Evolutionary conservation across 306 rosid genomes (phyloP).

Genomic region (Gillenia trifoliata): DNA sequence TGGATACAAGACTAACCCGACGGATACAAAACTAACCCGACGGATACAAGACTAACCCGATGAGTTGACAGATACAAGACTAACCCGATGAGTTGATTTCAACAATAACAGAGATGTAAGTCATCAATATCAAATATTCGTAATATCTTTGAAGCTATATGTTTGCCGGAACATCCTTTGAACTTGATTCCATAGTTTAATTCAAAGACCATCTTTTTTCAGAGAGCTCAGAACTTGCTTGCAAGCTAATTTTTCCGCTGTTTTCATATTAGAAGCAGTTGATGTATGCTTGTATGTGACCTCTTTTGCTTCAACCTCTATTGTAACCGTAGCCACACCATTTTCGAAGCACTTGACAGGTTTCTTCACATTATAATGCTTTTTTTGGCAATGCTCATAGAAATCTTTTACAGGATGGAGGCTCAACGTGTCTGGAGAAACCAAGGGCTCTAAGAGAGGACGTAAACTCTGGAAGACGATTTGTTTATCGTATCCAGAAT

Average conservation of each 20-base stretch:
- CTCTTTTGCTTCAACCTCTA: slow-evolving; percentile 43
- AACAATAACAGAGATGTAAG: not conserved
- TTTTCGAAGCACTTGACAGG: not conserved
- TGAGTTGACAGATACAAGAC: too few relatives aligned
- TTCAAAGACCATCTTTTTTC: slow-evolving; percentile 13
- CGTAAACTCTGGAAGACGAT: slow-evolving; percentile 45
- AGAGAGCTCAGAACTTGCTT: slow-evolving; percentile 40
- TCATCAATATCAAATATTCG: not conserved
- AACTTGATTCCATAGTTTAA: not conserved
- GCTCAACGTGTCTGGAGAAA: slow-evolving; percentile 48
- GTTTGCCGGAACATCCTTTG: not conserved
- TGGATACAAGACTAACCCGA: too few relatives aligned
- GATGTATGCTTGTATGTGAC: slow-evolving; percentile 14
- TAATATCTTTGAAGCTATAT: not conserved
- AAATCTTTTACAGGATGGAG: slow-evolving; percentile 46
- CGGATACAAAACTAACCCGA: too few relatives aligned
- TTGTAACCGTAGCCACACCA: slow-evolving; percentile 18
- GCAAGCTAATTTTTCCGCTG: slow-evolving; percentile 37
- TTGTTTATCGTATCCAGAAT: slow-evolving; percentile 50
- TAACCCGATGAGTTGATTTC: too few relatives aligned
- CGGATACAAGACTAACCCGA: too few relatives aligned
- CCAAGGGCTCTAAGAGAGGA: slow-evolving; percentile 64
- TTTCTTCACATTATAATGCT: slow-evolving; percentile 16
- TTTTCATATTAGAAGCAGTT: slow-evolving; percentile 5
- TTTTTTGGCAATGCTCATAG: slow-evolving; percentile 32